Evolutionary conservation across 192 early-diverging fungal species (phyloP), one percentile per base, ranked within the genome.

Genomic region (Gryganskiella cystojenkinii): DNA sequence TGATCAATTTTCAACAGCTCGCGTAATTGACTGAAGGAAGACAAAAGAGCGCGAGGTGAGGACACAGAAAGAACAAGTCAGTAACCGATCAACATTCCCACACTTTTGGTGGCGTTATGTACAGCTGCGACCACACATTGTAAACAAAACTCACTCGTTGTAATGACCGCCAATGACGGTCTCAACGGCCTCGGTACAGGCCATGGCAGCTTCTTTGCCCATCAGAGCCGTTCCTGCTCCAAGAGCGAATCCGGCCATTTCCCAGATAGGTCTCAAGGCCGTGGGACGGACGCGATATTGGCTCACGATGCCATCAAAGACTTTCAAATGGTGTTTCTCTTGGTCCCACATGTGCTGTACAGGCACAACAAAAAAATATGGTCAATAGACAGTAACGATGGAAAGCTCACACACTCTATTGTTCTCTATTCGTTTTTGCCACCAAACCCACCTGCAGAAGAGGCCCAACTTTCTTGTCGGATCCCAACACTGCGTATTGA

Each of bases 151-250:
- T 50, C 82, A 91, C 90, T 99, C 95, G 70, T 99, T 94, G 80
- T 99, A 99, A 74, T 99, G 97, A 40, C 90, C 79, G 27, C 97
- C 96, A 80, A 99, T 99, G 13, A 94, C 91, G 10, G 95, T 96
- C 83, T 99, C 97, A 15, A 98, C 97, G 3, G 95, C 97, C 68
- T 99, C 97, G 0, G 97, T 99, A 79, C 95, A 97, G n/a, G 96
- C 95, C 96, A 99, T 99, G 30, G 95, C 95, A 24, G 95, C 95
- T 64, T 95, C 92, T 63, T 93, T 92, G n/a, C 96, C 97, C 69
- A 99, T 76, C 52, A 95, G 57, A 3, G 95, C 97, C 2, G 96
- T 95, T 1, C 87, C 91, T 6, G 87, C 92, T 19, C 97, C 97
- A 13, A 99, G 71, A 2, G 91, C 84, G 64, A 90, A 97, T 8